A percentile compares a stretch with the other conserved stretches of the same genome.
phyloP scores from a whole-genome alignment of 2,329 filamentous ascomycete genomes.

The Aspergillus melleus region DNA sequence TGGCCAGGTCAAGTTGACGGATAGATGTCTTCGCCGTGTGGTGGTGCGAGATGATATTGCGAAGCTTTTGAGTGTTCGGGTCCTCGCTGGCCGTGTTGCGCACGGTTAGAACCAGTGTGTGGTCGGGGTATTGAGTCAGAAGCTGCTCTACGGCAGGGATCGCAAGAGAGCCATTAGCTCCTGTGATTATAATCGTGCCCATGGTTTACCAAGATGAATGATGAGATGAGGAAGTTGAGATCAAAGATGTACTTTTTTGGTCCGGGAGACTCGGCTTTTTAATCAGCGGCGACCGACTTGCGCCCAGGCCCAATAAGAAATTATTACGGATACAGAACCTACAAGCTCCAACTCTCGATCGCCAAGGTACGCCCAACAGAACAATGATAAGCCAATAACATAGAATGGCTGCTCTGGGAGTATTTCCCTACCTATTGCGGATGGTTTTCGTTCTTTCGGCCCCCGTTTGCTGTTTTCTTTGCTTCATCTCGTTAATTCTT shows the following conservation, averaged over 20 bases:
- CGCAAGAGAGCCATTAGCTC: background rate
- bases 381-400: too few species aligned
- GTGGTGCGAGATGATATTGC: background rate
- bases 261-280: background rate
- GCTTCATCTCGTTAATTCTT: too few species aligned
- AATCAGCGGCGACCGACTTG: background rate
- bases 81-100: conserved; percentile 2
- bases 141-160: background rate
- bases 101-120: conserved; percentile 2
- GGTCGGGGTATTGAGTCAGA: background rate
- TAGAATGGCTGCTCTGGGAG: too few species aligned
- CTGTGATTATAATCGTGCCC: background rate
- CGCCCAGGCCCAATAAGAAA: background rate
- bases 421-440: too few species aligned
- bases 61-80: background rate
- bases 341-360: too few species aligned
- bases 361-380: too few species aligned
- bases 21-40: background rate
- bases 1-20: conserved; percentile 4
- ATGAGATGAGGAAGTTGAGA: background rate
- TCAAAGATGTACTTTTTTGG: background rate
- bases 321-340: background rate
- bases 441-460: too few species aligned
- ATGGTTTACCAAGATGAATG: background rate
- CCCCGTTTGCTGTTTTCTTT: too few species aligned